Evolutionary conservation across 2,329 filamentous ascomycete species (phyloP).

Genomic region (Fusarium algeriense): DNA sequence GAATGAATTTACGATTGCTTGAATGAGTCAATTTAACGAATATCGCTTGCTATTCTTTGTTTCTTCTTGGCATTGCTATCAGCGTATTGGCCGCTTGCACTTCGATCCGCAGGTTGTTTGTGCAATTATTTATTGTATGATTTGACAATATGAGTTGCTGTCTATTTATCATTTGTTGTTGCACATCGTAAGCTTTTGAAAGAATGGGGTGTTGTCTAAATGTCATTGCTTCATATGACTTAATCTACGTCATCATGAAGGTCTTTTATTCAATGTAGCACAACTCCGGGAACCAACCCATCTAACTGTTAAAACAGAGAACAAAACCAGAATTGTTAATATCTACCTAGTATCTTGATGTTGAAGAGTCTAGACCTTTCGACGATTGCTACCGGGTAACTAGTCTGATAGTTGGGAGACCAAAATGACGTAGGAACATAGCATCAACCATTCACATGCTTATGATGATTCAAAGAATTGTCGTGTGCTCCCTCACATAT

Average conservation of each 20-base stretch:
- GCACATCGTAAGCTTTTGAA: neutral
- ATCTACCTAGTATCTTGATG: neutral
- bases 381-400: neutral
- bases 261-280: neutral
- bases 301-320: neutral
- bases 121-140: neutral
- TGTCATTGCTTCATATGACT: neutral
- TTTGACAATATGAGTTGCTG: neutral
- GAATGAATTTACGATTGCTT: constrained; percentile 15
- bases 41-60: constrained; percentile 10
- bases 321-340: neutral
- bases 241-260: neutral
- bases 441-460: neutral
- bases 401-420: too few relatives aligned
- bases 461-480: neutral
- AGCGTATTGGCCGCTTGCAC: constrained; percentile 2
- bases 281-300: neutral
- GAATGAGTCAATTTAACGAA: neutral
- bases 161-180: neutral
- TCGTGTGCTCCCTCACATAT: neutral
- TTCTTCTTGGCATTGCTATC: neutral
- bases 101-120: neutral
- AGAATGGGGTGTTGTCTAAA: neutral
- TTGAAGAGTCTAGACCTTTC: neutral
- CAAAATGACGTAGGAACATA: neutral